phyloP scores from a whole-genome alignment of 108 stramenopile species.

The Bacterosira constricta region DNA sequence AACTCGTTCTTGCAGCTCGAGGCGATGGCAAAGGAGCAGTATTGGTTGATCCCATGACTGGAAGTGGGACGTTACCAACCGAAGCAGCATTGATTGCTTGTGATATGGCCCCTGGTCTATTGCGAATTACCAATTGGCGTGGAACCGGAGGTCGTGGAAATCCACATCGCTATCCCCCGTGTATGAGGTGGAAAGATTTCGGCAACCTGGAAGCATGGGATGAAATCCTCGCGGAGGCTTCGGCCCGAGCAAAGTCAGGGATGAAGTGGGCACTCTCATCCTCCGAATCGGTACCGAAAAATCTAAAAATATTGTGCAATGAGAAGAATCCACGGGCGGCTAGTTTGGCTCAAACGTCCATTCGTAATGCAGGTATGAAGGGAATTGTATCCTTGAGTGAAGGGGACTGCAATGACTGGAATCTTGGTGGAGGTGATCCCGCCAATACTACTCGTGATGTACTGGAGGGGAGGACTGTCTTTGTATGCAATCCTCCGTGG shows the following conservation, averaged over 20 bases:
- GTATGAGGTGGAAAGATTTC: conserved; percentile 71
- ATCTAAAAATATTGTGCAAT: conserved; percentile 49
- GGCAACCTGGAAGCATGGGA: conserved; percentile 56
- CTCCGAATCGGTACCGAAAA: background rate
- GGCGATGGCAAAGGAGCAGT: conserved; percentile 27
- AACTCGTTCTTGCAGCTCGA: conserved; percentile 46
- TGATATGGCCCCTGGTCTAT: conserved; percentile 78
- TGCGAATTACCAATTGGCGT: conserved; percentile 57
- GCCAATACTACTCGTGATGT: conserved; percentile 6
- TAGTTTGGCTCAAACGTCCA: conserved; percentile 28
- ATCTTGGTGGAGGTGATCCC: conserved; percentile 11
- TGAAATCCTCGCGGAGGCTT: conserved; percentile 65
- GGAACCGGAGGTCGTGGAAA: conserved; percentile 15
- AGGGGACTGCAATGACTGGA: conserved; percentile 69
- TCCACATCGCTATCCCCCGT: conserved; percentile 62
- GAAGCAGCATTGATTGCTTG: conserved; percentile 82
- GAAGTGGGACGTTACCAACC: conserved; percentile 71
- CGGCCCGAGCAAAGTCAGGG: conserved; percentile 55
- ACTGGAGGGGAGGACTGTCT: conserved; percentile 37
- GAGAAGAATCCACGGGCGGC: conserved; percentile 52
- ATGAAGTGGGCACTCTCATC: conserved; percentile 51
- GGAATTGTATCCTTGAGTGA: conserved; percentile 56
- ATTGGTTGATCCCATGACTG: conserved; percentile 85
- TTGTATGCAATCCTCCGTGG: conserved; percentile 87
- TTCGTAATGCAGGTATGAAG: conserved; percentile 57